phyloP scores from a whole-genome alignment of 345 rosid species.

The Brassica cretica region DNA sequence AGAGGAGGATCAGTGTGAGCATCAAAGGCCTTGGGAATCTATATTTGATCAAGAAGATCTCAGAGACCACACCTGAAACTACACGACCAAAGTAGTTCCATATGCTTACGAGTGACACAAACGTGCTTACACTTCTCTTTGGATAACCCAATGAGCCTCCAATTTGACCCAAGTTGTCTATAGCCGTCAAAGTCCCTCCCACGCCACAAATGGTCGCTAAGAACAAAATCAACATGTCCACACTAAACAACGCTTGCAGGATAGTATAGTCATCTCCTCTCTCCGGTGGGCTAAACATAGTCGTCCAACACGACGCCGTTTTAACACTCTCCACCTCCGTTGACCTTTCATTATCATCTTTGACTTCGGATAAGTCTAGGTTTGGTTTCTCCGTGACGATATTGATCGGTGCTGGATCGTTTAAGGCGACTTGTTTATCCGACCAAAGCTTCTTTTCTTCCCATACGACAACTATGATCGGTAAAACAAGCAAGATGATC shows the following conservation, averaged over 20 bases:
- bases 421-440: constrained; percentile 30
- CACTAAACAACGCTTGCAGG: constrained; percentile 56
- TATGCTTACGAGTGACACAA: constrained; percentile 56
- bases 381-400: constrained; percentile 37
- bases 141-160: constrained; percentile 50
- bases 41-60: constrained; percentile 47
- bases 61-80: constrained; percentile 49
- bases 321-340: constrained; percentile 12
- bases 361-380: background rate
- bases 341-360: background rate
- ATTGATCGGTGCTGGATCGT: constrained; percentile 34
- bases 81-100: constrained; percentile 62
- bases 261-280: constrained; percentile 60
- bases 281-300: constrained; percentile 49
- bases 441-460: constrained; percentile 48
- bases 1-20: constrained; percentile 43
- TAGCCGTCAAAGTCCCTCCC: constrained; percentile 52
- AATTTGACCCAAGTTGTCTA: constrained; percentile 54
- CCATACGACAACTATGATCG: constrained; percentile 43
- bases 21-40: constrained; percentile 51
- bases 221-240: constrained; percentile 56
- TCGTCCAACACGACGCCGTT: constrained; percentile 39
- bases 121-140: constrained; percentile 43
- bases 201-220: constrained; percentile 48
- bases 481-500: constrained; percentile 40